These are phyloP conservation scores for Pleurotus eryngii DNA, from an alignment of 768 basidiomycete genomes.

Conservation along the genomic window DNA sequence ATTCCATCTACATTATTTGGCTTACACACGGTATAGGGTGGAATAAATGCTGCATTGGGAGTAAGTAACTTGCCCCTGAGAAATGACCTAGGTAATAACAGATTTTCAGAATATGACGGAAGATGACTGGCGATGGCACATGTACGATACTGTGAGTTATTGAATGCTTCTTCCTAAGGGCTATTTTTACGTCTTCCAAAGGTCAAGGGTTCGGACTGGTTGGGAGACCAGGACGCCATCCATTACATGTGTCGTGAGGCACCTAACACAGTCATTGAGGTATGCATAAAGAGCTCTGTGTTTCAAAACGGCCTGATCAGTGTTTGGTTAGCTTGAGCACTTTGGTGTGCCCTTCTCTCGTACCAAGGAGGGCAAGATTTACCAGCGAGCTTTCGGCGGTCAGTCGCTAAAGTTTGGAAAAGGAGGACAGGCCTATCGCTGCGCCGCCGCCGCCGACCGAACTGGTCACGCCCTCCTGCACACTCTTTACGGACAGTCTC, in stretches of 20 bases:
- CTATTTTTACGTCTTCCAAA: constrained; percentile 25
- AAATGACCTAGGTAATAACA: constrained; percentile 6
- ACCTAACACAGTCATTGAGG: constrained; percentile 90
- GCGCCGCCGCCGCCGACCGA: constrained; percentile 97
- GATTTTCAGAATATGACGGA: constrained; percentile 89
- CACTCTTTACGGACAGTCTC: constrained; percentile 98
- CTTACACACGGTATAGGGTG: constrained; percentile 56
- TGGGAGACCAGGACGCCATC: constrained; percentile 99
- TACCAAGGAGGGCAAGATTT: constrained; percentile 98
- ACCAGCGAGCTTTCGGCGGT: constrained; percentile 98
- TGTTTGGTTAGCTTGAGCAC: constrained; percentile 78
- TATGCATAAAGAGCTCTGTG: constrained; percentile 22
- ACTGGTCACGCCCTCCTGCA: constrained; percentile 98
- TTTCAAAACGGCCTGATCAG: background rate
- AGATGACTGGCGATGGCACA: constrained; percentile 99
- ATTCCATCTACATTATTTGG: background rate
- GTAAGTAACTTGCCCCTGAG: constrained; percentile 41
- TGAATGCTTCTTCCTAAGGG: background rate
- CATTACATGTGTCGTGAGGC: constrained; percentile 99
- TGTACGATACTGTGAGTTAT: constrained; percentile 85
- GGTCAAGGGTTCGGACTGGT: constrained; percentile 99
- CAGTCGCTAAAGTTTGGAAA: constrained; percentile 97
- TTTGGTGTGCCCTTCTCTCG: constrained; percentile 98
- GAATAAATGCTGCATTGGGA: constrained; percentile 96
- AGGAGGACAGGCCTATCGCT: constrained; percentile 98